Percentiles rank a stretch among this genome's conserved stretches.
Conservation (phyloP, 371 early-diverging fungal genomes). For the Caulochytrium protostelioides region DNA sequence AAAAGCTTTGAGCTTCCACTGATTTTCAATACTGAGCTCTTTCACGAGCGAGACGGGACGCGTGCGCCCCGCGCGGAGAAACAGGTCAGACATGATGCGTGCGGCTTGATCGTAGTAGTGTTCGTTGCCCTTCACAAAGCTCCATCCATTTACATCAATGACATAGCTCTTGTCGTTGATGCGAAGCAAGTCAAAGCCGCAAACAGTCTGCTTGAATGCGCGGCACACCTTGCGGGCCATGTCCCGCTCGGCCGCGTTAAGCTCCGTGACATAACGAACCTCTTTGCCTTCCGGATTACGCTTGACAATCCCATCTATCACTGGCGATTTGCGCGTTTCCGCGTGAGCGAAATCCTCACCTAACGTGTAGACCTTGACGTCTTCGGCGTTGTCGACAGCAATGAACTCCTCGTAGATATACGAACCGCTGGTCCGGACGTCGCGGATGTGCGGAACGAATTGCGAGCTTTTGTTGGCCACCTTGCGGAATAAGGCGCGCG, state of each 20-base stretch:
- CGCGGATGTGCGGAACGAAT: neutral
- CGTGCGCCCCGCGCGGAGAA: slow-evolving; percentile 16
- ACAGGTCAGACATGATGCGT: slow-evolving; percentile 41
- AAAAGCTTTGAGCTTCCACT: slow-evolving; percentile 85
- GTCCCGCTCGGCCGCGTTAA: slow-evolving; percentile 58
- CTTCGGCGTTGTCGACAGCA: slow-evolving; percentile 78
- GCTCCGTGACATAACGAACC: slow-evolving; percentile 65
- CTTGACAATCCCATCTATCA: slow-evolving; percentile 88
- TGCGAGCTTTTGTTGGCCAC: slow-evolving; percentile 12
- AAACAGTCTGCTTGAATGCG: slow-evolving; percentile 79
- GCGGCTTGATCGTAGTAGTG: slow-evolving; percentile 82
- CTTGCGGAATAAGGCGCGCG: slow-evolving; percentile 85
- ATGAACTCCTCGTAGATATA: slow-evolving; percentile 92
- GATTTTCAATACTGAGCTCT: slow-evolving; percentile 44
- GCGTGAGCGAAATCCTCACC: slow-evolving; percentile 79
- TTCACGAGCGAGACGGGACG: slow-evolving; percentile 11
- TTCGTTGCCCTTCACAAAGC: slow-evolving; percentile 93
- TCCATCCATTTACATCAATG: slow-evolving; percentile 99
- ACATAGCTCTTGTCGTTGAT: slow-evolving; percentile 52
- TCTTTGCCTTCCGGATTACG: slow-evolving; percentile 95
- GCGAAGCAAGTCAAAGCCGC: slow-evolving; percentile 89
- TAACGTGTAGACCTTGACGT: slow-evolving; percentile 93
- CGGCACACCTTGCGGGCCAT: slow-evolving; percentile 57
- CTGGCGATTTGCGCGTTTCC: slow-evolving; percentile 95
- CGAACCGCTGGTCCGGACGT: slow-evolving; percentile 52